Evolutionary conservation across 2,329 filamentous ascomycete genomes (phyloP).

Genomic region (Emergomyces africanus): DNA sequence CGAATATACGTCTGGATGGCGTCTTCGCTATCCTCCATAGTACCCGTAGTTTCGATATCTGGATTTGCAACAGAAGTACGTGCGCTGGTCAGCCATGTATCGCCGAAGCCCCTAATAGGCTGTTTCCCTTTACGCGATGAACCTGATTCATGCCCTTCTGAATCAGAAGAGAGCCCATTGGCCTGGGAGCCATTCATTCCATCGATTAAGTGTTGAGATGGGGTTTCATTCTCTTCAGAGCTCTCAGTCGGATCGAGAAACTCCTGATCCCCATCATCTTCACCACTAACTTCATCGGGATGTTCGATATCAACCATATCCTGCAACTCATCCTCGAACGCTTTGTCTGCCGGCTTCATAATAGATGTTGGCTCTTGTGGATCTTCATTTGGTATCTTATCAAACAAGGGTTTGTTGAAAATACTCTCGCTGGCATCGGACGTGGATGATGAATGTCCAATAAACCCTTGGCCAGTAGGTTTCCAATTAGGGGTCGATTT

Average conservation of each 20-base stretch:
- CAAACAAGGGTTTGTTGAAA: background rate
- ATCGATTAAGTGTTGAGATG: background rate
- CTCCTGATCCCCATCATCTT: constrained; percentile 17
- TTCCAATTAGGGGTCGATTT: background rate
- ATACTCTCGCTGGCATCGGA: background rate
- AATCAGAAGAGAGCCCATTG: background rate
- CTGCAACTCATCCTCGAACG: constrained; percentile 8
- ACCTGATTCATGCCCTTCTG: background rate
- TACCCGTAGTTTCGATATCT: background rate
- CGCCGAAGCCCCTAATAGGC: background rate
- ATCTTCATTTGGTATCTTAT: background rate
- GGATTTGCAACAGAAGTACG: background rate
- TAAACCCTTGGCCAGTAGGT: background rate
- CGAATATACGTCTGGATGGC: constrained; percentile 39
- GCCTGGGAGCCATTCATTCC: too few relatives aligned
- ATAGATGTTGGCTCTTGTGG: constrained; percentile 6
- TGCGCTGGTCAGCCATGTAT: background rate
- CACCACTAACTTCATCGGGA: constrained; percentile 19
- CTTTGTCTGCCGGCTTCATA: background rate
- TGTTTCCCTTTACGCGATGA: constrained; percentile 7
- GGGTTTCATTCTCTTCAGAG: background rate
- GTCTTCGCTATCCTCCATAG: constrained; percentile 2
- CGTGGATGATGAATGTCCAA: background rate
- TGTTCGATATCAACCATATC: constrained; percentile 18
- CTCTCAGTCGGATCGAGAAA: constrained; percentile 11